These are phyloP conservation scores for Trichoderma guizhouense DNA, from an alignment of 2,329 filamentous ascomycete species.

Conservation along the genomic window DNA sequence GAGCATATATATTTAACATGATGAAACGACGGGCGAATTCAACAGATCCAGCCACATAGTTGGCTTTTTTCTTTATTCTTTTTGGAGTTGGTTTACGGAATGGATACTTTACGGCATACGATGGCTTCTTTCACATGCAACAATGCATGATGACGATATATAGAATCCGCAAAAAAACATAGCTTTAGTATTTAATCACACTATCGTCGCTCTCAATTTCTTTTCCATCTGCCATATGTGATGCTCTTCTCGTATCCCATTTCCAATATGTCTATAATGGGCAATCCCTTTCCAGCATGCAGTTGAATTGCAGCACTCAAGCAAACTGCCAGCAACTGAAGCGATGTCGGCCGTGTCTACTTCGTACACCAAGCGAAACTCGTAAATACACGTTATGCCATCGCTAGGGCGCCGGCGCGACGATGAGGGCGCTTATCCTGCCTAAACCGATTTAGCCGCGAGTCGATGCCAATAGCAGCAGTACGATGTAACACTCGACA, in stretches of 20 bases:
- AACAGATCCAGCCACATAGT: neutral
- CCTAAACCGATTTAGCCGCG: slow-evolving; percentile 5
- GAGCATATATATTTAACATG: neutral
- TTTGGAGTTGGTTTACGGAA: neutral
- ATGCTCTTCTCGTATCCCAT: neutral
- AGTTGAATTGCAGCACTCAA: neutral
- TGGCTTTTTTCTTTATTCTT: neutral
- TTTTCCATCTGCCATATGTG: neutral
- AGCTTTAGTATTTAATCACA: slow-evolving; percentile 5
- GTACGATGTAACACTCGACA: neutral
- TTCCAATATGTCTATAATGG: neutral
- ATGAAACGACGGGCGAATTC: neutral
- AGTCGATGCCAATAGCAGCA: neutral
- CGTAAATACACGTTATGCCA: neutral
- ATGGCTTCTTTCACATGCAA: neutral
- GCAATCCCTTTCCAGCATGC: neutral
- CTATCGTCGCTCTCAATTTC: neutral
- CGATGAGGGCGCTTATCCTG: neutral
- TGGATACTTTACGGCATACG: neutral
- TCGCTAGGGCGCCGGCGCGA: neutral
- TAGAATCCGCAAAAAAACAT: neutral
- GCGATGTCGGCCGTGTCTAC: neutral
- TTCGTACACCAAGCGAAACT: neutral
- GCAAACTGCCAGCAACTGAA: neutral
- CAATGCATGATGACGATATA: neutral